Base-by-base conservation (phyloP, 495 filamentous ascomycete species). In the Lepraria neglecta region DNA sequence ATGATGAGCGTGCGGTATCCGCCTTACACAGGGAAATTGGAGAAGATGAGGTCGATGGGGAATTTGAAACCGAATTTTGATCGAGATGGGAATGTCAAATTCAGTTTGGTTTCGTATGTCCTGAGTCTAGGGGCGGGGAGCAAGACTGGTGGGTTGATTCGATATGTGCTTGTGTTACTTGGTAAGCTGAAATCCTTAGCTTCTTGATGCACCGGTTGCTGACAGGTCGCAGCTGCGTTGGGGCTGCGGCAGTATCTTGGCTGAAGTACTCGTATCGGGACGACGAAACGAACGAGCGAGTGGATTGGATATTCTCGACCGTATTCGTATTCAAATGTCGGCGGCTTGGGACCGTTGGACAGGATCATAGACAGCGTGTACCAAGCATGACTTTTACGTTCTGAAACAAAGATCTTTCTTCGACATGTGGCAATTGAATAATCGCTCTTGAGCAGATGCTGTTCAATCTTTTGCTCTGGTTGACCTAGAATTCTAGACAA, bases 1-100 rank as follows among this genome's bases (percentile, higher is more conserved):
- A 68, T 94, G 64, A 73, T 97, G 61, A 76, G 78, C 46, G 79
- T 91, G 63, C 81, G 92, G 46, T 97, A 97, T 76, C 86, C 90
- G 64, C 92, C 92, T 3, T 92, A 88, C 70, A 73, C 68, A 7
- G 81, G 59, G 17, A 87, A 91, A 71, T 67, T 87, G 51, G 73
- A 75, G 65, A 76, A 81, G 63, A 78, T 86, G 69, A 70, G 78
- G 64, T 74, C 74, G 50, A 80, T 86, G 72, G 84, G 74, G 60
- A 33, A 38, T 4, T 44, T 75, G 62, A 84, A 80, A 67, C 91
- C 91, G 44, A 82, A 92, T 74, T 97, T 97, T 73, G 90, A 96
- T 75, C 84, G 92, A 47, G 76, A 85, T 61, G 91, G 92, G 42
- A 81, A 82, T 64, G 63, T 84, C 57, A 77, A 74, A 60, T 66